These are phyloP conservation scores for Aspergillus uvarum DNA, from an alignment of 2,329 filamentous ascomycete species.

Conservation along the genomic window DNA sequence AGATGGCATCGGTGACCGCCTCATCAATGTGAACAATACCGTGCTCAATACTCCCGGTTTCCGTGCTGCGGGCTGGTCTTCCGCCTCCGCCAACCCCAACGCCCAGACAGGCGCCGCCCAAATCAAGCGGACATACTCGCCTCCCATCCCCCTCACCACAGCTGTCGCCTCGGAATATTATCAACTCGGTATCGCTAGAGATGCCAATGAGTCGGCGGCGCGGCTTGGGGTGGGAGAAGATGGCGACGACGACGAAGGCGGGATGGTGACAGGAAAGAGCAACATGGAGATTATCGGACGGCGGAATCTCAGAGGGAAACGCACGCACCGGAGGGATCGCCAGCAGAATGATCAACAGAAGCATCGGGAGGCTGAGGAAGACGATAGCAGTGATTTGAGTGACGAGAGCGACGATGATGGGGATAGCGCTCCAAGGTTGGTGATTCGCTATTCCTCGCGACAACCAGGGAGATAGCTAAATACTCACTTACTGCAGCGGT, in stretches of 20 bases:
- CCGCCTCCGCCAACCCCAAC: slow-evolving; percentile 36
- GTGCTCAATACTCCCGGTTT: slow-evolving; percentile 65
- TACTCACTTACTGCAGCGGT: slow-evolving; percentile 51
- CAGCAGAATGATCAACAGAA: slow-evolving; percentile 53
- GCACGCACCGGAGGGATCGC: slow-evolving; percentile 37
- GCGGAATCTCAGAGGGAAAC: slow-evolving; percentile 32
- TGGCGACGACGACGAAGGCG: slow-evolving; percentile 62
- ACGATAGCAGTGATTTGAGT: slow-evolving; percentile 65
- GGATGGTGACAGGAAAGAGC: slow-evolving; percentile 61
- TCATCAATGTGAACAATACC: slow-evolving; percentile 64
- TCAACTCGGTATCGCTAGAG: slow-evolving; percentile 44
- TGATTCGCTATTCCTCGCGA: not conserved
- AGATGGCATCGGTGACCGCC: slow-evolving; percentile 64
- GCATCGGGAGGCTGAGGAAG: slow-evolving; percentile 58
- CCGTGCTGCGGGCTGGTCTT: slow-evolving; percentile 62
- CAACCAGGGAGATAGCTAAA: not conserved
- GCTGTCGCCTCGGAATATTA: slow-evolving; percentile 64
- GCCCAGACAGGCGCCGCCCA: slow-evolving; percentile 49
- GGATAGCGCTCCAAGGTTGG: slow-evolving; percentile 43
- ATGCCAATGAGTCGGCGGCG: slow-evolving; percentile 29
- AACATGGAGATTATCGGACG: slow-evolving; percentile 58
- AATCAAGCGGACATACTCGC: slow-evolving; percentile 64
- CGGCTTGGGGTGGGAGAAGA: slow-evolving; percentile 38
- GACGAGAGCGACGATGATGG: slow-evolving; percentile 66
- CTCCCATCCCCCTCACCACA: slow-evolving; percentile 60